Conservation (phyloP, 179 eudicot genomes). For the Beta macrorhiza region DNA sequence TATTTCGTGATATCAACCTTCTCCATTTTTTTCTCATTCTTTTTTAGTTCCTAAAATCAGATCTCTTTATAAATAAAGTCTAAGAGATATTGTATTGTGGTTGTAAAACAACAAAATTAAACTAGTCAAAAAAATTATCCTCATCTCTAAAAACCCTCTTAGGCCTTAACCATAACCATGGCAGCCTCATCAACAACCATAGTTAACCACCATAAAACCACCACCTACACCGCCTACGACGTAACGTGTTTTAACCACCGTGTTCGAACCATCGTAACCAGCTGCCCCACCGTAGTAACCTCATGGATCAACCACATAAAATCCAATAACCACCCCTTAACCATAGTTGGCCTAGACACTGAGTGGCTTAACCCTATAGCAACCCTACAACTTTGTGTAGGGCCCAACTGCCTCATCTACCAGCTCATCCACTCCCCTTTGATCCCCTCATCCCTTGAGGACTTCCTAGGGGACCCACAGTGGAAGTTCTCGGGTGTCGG, state of each 20-base stretch:
- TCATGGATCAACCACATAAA: constrained; percentile 21
- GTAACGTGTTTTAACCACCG: constrained; percentile 18
- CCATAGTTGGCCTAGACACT: constrained; percentile 25
- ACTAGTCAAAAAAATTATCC: too few relatives aligned
- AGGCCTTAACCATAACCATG: not conserved
- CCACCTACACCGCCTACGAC: constrained; percentile 12
- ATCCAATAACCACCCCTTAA: not conserved
- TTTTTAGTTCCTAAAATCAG: too few relatives aligned
- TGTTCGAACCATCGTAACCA: constrained; percentile 19
- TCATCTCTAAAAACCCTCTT: too few relatives aligned
- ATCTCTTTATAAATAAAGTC: too few relatives aligned
- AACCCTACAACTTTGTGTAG: constrained; percentile 27
- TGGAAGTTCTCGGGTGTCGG: constrained; percentile 23
- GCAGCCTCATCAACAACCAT: not conserved
- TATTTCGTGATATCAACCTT: not conserved
- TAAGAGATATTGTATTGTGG: too few relatives aligned
- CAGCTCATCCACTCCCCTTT: constrained; percentile 11
- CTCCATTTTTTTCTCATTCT: too few relatives aligned
- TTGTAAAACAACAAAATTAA: too few relatives aligned
- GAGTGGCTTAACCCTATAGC: constrained; percentile 27
- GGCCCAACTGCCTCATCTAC: constrained; percentile 26
- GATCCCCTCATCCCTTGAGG: constrained; percentile 6
- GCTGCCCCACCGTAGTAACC: not conserved
- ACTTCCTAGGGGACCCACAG: constrained; percentile 10
- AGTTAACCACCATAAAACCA: not conserved